Conservation (phyloP, 495 filamentous ascomycete species). For the Chlorociboria aeruginascens region DNA sequence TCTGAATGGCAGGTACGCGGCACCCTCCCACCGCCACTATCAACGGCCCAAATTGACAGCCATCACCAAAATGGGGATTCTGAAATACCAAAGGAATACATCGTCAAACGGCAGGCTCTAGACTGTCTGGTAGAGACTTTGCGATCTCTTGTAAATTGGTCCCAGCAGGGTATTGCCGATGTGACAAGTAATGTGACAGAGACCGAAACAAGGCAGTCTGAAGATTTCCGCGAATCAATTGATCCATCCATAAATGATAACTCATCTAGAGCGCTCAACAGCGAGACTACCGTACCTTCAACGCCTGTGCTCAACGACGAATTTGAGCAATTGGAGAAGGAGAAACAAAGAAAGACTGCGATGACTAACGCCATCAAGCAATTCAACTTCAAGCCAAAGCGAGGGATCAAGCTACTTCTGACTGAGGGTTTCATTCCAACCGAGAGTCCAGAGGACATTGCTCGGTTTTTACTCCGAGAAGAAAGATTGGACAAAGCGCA, state of each 20-base stretch:
- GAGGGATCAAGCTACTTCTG: slow-evolving; percentile 74
- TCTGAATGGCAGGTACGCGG: slow-evolving; percentile 74
- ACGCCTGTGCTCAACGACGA: slow-evolving; percentile 80
- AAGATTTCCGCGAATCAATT: slow-evolving; percentile 70
- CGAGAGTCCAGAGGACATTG: slow-evolving; percentile 68
- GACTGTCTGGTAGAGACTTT: slow-evolving; percentile 82
- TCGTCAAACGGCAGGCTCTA: slow-evolving; percentile 75
- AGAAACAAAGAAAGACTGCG: slow-evolving; percentile 88
- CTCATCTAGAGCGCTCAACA: slow-evolving; percentile 33
- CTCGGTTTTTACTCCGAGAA: slow-evolving; percentile 61
- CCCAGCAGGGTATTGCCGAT: slow-evolving; percentile 60
- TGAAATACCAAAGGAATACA: slow-evolving; percentile 72
- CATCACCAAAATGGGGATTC: slow-evolving; percentile 45
- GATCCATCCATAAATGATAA: slow-evolving; percentile 46
- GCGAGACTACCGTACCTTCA: slow-evolving; percentile 52
- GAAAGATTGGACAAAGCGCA: slow-evolving; percentile 78
- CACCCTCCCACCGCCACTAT: slow-evolving; percentile 75
- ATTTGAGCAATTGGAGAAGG: slow-evolving; percentile 79
- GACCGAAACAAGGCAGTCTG: slow-evolving; percentile 50
- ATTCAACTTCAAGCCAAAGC: slow-evolving; percentile 98
- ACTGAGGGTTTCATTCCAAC: slow-evolving; percentile 77
- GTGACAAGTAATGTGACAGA: slow-evolving; percentile 33
- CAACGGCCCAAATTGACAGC: slow-evolving; percentile 55
- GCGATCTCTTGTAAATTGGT: slow-evolving; percentile 87
- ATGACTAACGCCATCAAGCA: slow-evolving; percentile 76